Evolutionary conservation across 768 basidiomycete species (phyloP).

Genomic region (Fomitopsis pulvina): DNA sequence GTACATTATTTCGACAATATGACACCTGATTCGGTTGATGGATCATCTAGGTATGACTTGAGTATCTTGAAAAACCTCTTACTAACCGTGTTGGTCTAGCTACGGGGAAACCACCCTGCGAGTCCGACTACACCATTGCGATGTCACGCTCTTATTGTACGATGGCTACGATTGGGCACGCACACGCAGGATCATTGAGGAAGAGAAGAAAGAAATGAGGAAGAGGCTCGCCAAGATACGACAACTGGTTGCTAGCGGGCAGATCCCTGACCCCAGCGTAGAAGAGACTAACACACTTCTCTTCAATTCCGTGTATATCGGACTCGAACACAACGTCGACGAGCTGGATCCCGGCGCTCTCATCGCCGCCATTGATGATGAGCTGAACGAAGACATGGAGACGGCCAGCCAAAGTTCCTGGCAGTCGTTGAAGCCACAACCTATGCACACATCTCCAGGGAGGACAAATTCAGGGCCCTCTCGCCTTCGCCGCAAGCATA

Average conservation of each 20-base stretch:
- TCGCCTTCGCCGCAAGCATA: slow-evolving; percentile 25
- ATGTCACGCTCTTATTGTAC: slow-evolving; percentile 69
- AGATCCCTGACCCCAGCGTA: slow-evolving; percentile 69
- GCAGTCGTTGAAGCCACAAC: slow-evolving; percentile 67
- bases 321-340: slow-evolving; percentile 73
- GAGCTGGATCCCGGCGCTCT: slow-evolving; percentile 69
- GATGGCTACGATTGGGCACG: slow-evolving; percentile 93
- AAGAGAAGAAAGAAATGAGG: slow-evolving; percentile 83
- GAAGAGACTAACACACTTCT: slow-evolving; percentile 70
- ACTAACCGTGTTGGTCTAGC: slow-evolving; percentile 21
- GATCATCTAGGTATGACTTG: slow-evolving; percentile 38
- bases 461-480: slow-evolving; percentile 17
- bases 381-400: slow-evolving; percentile 73
- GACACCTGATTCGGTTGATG: slow-evolving; percentile 45
- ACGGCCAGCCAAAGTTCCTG: slow-evolving; percentile 80
- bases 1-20: slow-evolving; percentile 73
- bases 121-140: slow-evolving; percentile 51
- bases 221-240: slow-evolving; percentile 81
- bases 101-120: slow-evolving; percentile 42
- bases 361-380: slow-evolving; percentile 89
- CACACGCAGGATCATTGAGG: slow-evolving; percentile 83
- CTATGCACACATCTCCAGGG: slow-evolving; percentile 31
- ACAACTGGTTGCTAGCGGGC: slow-evolving; percentile 87
- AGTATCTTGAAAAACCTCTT: not conserved
- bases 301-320: slow-evolving; percentile 93